These are phyloP conservation scores for Blepharisma japonicum DNA, from an alignment of 73 alveolate genomes.

Conservation along the genomic window DNA sequence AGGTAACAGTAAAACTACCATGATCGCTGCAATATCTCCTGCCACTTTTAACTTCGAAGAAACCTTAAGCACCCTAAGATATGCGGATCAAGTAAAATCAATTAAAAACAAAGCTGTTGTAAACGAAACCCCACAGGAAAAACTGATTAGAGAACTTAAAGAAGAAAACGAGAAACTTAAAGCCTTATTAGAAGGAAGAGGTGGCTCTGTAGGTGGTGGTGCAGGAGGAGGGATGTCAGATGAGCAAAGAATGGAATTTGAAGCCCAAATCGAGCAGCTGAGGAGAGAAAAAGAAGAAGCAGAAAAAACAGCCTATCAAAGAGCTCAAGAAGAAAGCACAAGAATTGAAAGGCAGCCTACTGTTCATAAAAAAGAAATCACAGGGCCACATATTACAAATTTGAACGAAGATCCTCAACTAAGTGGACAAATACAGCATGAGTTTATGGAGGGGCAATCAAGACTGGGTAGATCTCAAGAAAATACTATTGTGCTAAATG, in stretches of 20 bases:
- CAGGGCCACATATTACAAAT: conserved; percentile 68
- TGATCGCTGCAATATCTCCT: conserved; percentile 95
- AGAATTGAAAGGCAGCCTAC: background rate
- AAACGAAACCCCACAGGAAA: conserved; percentile 85
- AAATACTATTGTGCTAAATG: conserved; percentile 50
- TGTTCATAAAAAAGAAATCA: conserved; percentile 31
- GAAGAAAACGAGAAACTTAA: conserved; percentile 92
- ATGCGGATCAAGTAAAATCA: conserved; percentile 93
- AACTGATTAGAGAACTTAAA: conserved; percentile 83
- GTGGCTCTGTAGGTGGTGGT: conserved; percentile 37
- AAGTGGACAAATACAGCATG: conserved; percentile 8
- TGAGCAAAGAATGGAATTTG: background rate
- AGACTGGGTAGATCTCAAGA: background rate
- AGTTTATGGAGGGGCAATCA: background rate
- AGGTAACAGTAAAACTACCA: conserved; percentile 92
- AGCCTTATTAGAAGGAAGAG: conserved; percentile 62
- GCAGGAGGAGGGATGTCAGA: background rate
- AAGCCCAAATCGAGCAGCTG: conserved; percentile 8
- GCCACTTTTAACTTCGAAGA: conserved; percentile 92
- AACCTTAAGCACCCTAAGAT: conserved; percentile 89
- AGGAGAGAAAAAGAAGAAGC: conserved; percentile 26
- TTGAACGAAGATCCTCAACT: conserved; percentile 89
- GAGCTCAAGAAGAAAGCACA: background rate
- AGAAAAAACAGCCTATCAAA: background rate
- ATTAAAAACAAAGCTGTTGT: conserved; percentile 88